Conservation (phyloP, 352 stramenopile genomes). For the Chloridella minuta region DNA sequence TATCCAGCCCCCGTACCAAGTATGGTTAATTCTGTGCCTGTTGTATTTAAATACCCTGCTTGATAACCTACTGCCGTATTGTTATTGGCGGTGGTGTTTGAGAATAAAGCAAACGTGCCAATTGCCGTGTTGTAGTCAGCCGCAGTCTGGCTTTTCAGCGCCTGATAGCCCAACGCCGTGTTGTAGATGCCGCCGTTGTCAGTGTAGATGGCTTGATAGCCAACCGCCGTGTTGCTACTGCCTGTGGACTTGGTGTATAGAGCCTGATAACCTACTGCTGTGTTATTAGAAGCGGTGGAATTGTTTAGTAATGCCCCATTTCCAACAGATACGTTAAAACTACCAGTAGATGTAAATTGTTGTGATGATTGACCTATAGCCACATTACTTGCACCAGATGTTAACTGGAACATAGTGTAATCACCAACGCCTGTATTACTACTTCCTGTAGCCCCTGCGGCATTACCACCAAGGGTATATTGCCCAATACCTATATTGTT, state of each 20-base stretch:
- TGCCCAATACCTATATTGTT: no score
- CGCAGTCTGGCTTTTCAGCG: not conserved
- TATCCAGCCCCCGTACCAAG: not conserved
- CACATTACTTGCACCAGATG: no score
- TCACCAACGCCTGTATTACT: no score
- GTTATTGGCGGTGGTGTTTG: constrained; percentile 6
- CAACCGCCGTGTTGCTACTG: not conserved
- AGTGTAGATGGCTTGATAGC: not conserved
- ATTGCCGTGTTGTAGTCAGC: not conserved
- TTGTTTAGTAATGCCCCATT: not conserved
- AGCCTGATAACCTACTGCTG: not conserved
- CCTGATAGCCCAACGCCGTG: not conserved
- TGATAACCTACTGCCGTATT: not conserved
- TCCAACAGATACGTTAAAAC: not conserved
- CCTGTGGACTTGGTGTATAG: not conserved
- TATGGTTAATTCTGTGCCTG: not conserved
- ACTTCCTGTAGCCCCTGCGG: no score
- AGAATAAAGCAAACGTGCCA: not conserved
- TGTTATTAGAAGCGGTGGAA: not conserved
- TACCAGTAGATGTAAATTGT: not conserved
- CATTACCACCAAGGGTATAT: no score
- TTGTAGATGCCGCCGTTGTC: not conserved
- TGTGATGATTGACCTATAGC: no score
- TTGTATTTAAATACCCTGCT: not conserved
- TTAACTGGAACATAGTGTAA: no score